phyloP scores from a whole-genome alignment of 768 basidiomycete species.

The Inosperma sp. region DNA sequence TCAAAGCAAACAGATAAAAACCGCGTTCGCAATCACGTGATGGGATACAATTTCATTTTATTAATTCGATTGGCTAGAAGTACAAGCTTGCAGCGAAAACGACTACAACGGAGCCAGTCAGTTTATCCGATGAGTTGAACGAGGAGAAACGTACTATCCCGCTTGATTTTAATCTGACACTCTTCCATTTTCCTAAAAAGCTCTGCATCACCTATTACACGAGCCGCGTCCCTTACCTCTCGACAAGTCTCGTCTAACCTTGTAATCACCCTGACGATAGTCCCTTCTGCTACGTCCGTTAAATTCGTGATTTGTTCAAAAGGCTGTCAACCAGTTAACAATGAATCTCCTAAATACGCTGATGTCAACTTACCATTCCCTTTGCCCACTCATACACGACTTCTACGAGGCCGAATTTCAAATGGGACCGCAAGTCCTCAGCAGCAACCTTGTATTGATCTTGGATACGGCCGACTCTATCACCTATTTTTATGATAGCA shows the following conservation, averaged over 20 bases:
- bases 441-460: constrained; percentile 71
- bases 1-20: constrained; percentile 1
- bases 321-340: constrained; percentile 51
- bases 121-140: background rate
- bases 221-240: constrained; percentile 93
- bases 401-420: constrained; percentile 91
- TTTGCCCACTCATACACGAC: constrained; percentile 99
- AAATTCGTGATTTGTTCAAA: constrained; percentile 91
- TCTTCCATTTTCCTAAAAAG: constrained; percentile 99
- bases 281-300: constrained; percentile 95
- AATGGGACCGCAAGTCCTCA: constrained; percentile 70
- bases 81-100: constrained; percentile 87
- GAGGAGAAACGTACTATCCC: constrained; percentile 72
- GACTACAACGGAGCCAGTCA: constrained; percentile 41
- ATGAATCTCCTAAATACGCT: background rate
- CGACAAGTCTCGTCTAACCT: constrained; percentile 95
- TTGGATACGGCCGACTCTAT: constrained; percentile 77
- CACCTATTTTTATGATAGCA: constrained; percentile 71
- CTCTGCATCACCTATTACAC: constrained; percentile 94
- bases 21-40: constrained; percentile 15
- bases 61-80: constrained; percentile 43
- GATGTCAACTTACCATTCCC: constrained; percentile 74
- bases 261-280: constrained; percentile 94
- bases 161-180: constrained; percentile 86
- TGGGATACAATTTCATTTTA: background rate